Percentiles rank a stretch among this genome's conserved stretches.
phyloP scores from a whole-genome alignment of 371 early-diverging fungal genomes.

The Mucor indicus region DNA sequence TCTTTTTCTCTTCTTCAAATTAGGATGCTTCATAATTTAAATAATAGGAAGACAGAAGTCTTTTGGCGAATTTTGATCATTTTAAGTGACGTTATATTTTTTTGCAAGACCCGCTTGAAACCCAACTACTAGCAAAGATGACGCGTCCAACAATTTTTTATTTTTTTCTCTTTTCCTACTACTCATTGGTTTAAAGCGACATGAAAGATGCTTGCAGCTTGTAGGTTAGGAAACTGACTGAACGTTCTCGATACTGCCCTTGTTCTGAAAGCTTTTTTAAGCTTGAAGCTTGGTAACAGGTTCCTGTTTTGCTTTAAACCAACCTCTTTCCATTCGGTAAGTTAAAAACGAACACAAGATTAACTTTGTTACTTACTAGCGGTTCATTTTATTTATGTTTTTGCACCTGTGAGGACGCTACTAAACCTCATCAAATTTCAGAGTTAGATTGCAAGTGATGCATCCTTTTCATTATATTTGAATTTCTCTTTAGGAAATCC shows the following conservation, averaged over 20 bases:
- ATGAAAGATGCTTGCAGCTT: slow-evolving; percentile 13
- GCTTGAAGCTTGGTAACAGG: slow-evolving; percentile 10
- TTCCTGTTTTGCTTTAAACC: slow-evolving; percentile 14
- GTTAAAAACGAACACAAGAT: slow-evolving; percentile 12
- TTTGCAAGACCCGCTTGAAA: slow-evolving; percentile 3
- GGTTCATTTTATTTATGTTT: slow-evolving; percentile 12
- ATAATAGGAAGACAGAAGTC: neutral
- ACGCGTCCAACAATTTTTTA: slow-evolving; percentile 7
- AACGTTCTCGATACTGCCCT: slow-evolving; percentile 13
- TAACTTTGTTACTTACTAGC: slow-evolving; percentile 10
- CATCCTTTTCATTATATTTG: slow-evolving; percentile 9
- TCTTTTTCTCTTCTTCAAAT: slow-evolving; percentile 1
- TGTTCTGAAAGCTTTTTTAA: slow-evolving; percentile 13
- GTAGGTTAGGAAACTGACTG: slow-evolving; percentile 9
- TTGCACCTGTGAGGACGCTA: slow-evolving; percentile 5
- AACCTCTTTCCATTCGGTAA: slow-evolving; percentile 10
- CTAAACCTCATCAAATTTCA: slow-evolving; percentile 12
- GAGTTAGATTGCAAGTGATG: slow-evolving; percentile 11
- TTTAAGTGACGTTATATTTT: slow-evolving; percentile 1
- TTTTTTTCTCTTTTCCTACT: slow-evolving; percentile 6
- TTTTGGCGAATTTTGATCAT: neutral
- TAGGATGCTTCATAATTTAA: slow-evolving; percentile 1
- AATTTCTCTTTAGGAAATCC: slow-evolving; percentile 8
- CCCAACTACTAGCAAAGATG: slow-evolving; percentile 4
- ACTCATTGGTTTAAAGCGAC: slow-evolving; percentile 15